These are phyloP conservation scores for Yamadazyma akitaensis DNA, from an alignment of 805 yeast species.

Conservation along the genomic window DNA sequence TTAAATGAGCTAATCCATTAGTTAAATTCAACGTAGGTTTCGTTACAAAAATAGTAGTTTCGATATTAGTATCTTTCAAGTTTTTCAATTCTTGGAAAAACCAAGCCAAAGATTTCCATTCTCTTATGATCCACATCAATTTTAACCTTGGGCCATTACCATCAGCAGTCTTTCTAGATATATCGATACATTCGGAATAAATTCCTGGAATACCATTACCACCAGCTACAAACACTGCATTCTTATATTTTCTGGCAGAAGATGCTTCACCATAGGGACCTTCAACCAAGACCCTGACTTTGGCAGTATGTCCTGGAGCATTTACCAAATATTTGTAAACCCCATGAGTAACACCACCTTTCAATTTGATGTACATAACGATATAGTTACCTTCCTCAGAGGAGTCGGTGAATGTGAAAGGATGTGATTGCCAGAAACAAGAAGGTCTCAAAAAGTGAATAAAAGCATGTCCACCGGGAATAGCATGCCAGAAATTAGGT, in stretches of 20 bases:
- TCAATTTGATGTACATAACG: slow-evolving; percentile 38
- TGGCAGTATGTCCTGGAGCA: slow-evolving; percentile 22
- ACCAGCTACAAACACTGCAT: slow-evolving; percentile 62
- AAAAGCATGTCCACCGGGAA: slow-evolving; percentile 43
- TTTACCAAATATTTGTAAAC: slow-evolving; percentile 22
- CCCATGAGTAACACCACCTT: slow-evolving; percentile 50
- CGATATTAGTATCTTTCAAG: slow-evolving; percentile 25
- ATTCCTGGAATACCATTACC: slow-evolving; percentile 73
- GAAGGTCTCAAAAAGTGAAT: slow-evolving; percentile 32
- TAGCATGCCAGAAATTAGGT: slow-evolving; percentile 34
- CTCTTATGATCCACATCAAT: slow-evolving; percentile 66
- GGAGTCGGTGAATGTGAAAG: slow-evolving; percentile 36
- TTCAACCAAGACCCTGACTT: slow-evolving; percentile 30
- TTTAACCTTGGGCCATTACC: slow-evolving; percentile 28
- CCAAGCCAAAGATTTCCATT: slow-evolving; percentile 49
- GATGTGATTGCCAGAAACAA: slow-evolving; percentile 44
- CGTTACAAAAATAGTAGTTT: slow-evolving; percentile 30
- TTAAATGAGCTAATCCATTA: slow-evolving; percentile 11
- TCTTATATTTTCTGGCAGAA: slow-evolving; percentile 48
- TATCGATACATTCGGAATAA: slow-evolving; percentile 36
- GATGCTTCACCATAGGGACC: slow-evolving; percentile 68
- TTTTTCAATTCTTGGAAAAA: slow-evolving; percentile 42
- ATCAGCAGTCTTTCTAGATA: slow-evolving; percentile 20
- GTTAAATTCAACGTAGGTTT: slow-evolving; percentile 17
- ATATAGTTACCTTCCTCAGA: slow-evolving; percentile 22